Base-by-base conservation (phyloP, 139 green algal genomes). In the Chlamydomonas applanata region DNA sequence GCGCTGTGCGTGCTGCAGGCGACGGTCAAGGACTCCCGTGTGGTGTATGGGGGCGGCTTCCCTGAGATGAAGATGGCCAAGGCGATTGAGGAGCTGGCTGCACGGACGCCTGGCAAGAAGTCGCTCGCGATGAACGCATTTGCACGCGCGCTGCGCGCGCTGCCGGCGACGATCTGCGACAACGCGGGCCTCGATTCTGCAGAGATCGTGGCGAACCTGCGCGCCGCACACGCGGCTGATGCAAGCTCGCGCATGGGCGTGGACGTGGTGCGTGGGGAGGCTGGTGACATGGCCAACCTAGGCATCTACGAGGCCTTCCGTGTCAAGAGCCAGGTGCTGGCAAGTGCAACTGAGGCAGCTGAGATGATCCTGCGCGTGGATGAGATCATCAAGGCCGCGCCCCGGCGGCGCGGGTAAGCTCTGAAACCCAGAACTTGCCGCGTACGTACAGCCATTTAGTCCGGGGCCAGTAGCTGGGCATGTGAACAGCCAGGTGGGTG, bases 351-450 rank as follows among this genome's bases (percentile, higher is more conserved):
- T 27, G 96, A 99, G 77, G 96, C 96, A 3, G 81, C 95, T 20
- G 96, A 99, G 82, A 99, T 99, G 95, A 98, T 99, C 64, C 77
- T 99, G 54, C 82, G 96, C 0, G 96, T 99, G 24, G 96, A 99
- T 81, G 95, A 99, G 66, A 97, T 99, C 83, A 96, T 99, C 75
- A 94, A 94, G 65, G 93, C 86, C 53, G 93, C 91, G 36, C 96
- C 94, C 1, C 74, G 96, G 27, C 87, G 68, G 59, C 61, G 85
- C 7, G 45, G 49, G 35, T 84, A 72, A 52, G 36, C n/a, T 57
- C 16, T 57, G 46, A 57, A n/a, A n/a, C n/a, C n/a, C n/a, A n/a
- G n/a, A n/a, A n/a, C n/a, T n/a, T n/a, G n/a, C n/a, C n/a, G n/a
- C n/a, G n/a, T n/a, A n/a, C n/a, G n/a, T n/a, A n/a, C n/a, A n/a